A percentile compares a stretch with the other conserved stretches of the same genome.
These are phyloP conservation scores for Diaporthe australafricana DNA, from an alignment of 2,329 filamentous ascomycete genomes.

Conservation along the genomic window DNA sequence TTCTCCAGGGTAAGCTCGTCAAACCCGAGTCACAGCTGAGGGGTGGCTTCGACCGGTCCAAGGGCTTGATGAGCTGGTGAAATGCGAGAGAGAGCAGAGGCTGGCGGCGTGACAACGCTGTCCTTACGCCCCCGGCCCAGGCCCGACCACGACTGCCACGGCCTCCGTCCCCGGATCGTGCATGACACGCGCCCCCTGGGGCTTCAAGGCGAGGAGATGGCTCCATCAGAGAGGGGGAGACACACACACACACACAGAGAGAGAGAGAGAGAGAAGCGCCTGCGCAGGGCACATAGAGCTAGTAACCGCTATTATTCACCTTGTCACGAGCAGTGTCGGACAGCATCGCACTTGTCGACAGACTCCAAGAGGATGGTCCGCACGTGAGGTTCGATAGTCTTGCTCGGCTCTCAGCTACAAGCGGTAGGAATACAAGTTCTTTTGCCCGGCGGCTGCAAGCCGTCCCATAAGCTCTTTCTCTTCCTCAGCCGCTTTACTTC, in stretches of 20 bases:
- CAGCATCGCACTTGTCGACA: background rate
- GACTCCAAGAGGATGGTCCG: background rate
- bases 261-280: no score
- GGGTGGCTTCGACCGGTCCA: slow-evolving; percentile 88
- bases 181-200: background rate
- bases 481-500: slow-evolving; percentile 32
- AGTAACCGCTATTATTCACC: background rate
- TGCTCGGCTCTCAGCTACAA: slow-evolving; percentile 22
- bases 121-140: background rate
- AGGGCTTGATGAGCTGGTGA: slow-evolving; percentile 88
- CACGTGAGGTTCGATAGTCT: background rate
- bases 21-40: slow-evolving; percentile 88
- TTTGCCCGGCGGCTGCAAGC: slow-evolving; percentile 30
- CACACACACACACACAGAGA: background rate
- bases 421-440: slow-evolving; percentile 11
- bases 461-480: slow-evolving; percentile 32
- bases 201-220: no score
- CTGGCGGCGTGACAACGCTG: background rate
- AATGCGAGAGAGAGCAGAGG: no score
- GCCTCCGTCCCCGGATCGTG: background rate
- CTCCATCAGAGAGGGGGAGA: no score
- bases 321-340: background rate
- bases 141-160: background rate
- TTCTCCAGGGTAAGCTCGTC: slow-evolving; percentile 92
- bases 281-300: background rate